phyloP scores from a whole-genome alignment of 352 stramenopile species.

The Phytophthora idaei region DNA sequence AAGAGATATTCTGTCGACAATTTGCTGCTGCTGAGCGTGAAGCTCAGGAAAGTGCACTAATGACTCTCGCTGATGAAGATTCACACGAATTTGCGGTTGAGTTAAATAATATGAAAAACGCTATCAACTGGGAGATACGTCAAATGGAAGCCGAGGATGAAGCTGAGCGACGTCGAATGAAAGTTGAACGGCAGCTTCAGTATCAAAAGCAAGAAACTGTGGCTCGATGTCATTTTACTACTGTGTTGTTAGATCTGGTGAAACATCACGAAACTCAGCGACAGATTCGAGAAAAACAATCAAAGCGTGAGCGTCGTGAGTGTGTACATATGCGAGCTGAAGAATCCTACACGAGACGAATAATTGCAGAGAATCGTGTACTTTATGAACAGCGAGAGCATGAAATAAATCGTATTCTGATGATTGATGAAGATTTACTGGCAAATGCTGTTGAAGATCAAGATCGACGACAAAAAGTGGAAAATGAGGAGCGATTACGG shows the following conservation, averaged over 20 bases:
- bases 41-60: slow-evolving; percentile 4
- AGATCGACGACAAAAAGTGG: background rate
- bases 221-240: slow-evolving; percentile 11
- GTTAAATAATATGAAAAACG: slow-evolving; percentile 2
- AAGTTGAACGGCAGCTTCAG: slow-evolving; percentile 14
- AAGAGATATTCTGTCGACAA: slow-evolving; percentile 14
- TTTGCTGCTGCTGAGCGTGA: slow-evolving; percentile 22
- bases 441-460: background rate
- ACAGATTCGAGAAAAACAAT: slow-evolving; percentile 28
- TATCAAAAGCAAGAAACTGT: slow-evolving; percentile 17
- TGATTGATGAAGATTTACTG: slow-evolving; percentile 26
- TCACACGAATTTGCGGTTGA: slow-evolving; percentile 12
- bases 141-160: slow-evolving; percentile 32
- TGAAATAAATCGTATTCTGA: slow-evolving; percentile 27
- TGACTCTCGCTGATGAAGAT: slow-evolving; percentile 27
- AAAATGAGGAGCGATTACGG: slow-evolving; percentile 7
- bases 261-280: slow-evolving; percentile 21
- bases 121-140: slow-evolving; percentile 5
- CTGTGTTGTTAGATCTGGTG: slow-evolving; percentile 40
- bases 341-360: slow-evolving; percentile 39
- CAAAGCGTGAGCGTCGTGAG: slow-evolving; percentile 40
- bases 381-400: slow-evolving; percentile 25
- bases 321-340: slow-evolving; percentile 53
- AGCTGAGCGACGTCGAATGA: slow-evolving; percentile 23
- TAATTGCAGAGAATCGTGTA: slow-evolving; percentile 30